Base-by-base conservation (phyloP, 371 early-diverging fungal genomes). In the Lichtheimia corymbifera region DNA sequence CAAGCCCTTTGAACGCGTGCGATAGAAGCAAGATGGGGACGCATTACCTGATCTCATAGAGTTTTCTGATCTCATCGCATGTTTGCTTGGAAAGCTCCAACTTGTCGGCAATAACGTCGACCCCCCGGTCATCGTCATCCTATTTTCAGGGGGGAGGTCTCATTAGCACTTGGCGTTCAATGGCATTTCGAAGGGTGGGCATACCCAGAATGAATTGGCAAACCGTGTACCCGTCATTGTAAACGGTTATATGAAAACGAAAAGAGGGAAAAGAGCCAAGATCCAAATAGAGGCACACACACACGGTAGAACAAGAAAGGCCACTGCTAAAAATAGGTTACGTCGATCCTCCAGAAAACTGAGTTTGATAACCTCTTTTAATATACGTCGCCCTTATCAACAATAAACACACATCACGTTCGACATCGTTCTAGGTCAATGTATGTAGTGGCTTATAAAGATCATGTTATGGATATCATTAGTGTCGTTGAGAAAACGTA, bases 21-120 rank as follows among this genome's bases (percentile, higher is more conserved):
- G 18, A 14, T n/a, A 51, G 18, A 30, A 15, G 14, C 4, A 43
- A 17, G 9, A 50, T 2, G 14, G 7, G 13, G 35, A 43, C 28
- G 53, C 50, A 20, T 44, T 61, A 65, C 69, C 69, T 61, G 12
- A 62, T 59, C 55, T 69, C 59, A 50, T 65, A 69, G 12, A 69
- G 56, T 14, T 62, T 55, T 22, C 50, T 53, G 49, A 69, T 64
- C 47, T 69, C 65, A 20, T 69, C 63, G 44, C 59, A 69, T 7
- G 69, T 69, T 53, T 69, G 69, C 56, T 53, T 62, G n/a, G 69
- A 45, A 52, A 44, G 30, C 24, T 51, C 43, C 11, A 62, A 55
- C 42, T 58, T 61, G 49, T 58, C 47, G 0, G 58, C 35, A 40
- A 69, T 50, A n/a, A 45, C 51, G 13, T 44, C 42, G 9, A 65